Evolutionary conservation across 768 basidiomycete genomes (phyloP).

Genomic region (Dioszegia hungarica): DNA sequence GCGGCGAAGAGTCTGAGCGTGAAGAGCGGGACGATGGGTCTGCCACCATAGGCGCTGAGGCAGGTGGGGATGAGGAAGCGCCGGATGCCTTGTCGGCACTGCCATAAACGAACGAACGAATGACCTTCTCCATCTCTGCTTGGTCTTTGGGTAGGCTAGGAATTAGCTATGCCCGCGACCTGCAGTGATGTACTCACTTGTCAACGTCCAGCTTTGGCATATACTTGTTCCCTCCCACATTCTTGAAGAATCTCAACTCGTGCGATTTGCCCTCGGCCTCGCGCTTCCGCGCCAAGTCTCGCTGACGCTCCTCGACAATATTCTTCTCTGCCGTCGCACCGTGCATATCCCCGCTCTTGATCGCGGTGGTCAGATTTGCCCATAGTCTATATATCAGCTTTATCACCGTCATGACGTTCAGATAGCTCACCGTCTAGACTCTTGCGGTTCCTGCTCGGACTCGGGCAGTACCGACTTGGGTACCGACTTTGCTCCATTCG

Average conservation of each 20-base stretch:
- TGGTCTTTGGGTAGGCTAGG: conserved; percentile 68
- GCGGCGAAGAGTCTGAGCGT: background rate
- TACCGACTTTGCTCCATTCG: conserved; percentile 64
- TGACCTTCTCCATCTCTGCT: conserved; percentile 60
- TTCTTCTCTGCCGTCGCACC: conserved; percentile 85
- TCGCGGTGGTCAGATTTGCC: conserved; percentile 76
- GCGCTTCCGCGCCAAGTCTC: conserved; percentile 67
- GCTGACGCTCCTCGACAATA: conserved; percentile 83
- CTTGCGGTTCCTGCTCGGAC: conserved; percentile 79
- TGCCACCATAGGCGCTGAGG: background rate
- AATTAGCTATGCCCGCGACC: background rate
- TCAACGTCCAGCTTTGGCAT: conserved; percentile 62
- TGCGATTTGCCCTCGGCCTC: conserved; percentile 64
- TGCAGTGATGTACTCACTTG: conserved; percentile 26
- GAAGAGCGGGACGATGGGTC: background rate
- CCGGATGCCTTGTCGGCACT: conserved; percentile 10
- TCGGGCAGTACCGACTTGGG: conserved; percentile 83
- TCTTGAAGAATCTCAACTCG: conserved; percentile 74
- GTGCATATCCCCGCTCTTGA: conserved; percentile 84
- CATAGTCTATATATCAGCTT: conserved; percentile 60
- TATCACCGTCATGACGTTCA: background rate
- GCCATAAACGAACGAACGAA: conserved; percentile 72
- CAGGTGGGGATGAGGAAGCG: background rate
- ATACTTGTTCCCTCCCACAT: conserved; percentile 68
- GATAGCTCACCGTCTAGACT: conserved; percentile 68